phyloP scores from a whole-genome alignment of 169 alveolate genomes.

The Cryptosporidium felis region DNA sequence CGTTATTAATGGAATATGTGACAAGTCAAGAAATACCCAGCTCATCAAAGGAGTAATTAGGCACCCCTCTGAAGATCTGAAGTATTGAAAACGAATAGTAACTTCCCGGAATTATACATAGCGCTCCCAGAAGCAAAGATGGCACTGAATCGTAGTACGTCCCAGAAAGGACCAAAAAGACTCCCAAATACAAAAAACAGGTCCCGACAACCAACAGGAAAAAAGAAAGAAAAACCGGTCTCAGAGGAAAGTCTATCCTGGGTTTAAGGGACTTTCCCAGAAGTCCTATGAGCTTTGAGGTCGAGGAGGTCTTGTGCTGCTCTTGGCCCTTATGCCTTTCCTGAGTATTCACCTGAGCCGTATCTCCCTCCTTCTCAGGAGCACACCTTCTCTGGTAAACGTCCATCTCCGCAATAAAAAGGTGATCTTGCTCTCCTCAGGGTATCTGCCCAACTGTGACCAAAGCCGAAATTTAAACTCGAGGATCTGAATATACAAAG shows the following conservation, averaged over 20 bases:
- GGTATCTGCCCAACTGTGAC: no score
- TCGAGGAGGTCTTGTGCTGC: no score
- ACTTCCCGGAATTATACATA: conserved; percentile 78
- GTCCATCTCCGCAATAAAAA: not conserved
- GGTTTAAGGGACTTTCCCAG: no score
- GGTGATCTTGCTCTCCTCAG: no score
- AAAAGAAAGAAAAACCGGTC: conserved; percentile 64
- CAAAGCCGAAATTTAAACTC: not conserved
- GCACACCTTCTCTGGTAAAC: not conserved
- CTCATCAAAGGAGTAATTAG: conserved; percentile 73
- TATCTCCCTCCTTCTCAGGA: no score
- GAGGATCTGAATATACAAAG: not conserved
- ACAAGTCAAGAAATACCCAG: not conserved
- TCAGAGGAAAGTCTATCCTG: conserved; percentile 7
- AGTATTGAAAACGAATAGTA: conserved; percentile 76
- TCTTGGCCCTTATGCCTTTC: no score
- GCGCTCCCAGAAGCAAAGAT: conserved; percentile 74
- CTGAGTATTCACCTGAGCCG: no score
- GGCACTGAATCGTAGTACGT: conserved; percentile 52
- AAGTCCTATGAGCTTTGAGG: no score
- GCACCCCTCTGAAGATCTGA: conserved; percentile 75
- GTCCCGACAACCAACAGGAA: conserved; percentile 73
- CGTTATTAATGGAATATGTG: no score
- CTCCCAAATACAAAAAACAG: conserved; percentile 67
- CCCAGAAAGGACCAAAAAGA: not conserved